A percentile compares a stretch with the other conserved stretches of the same genome.
Evolutionary conservation across 495 filamentous ascomycete genomes (phyloP).

Genomic region (Aspergillus saccharolyticus): DNA sequence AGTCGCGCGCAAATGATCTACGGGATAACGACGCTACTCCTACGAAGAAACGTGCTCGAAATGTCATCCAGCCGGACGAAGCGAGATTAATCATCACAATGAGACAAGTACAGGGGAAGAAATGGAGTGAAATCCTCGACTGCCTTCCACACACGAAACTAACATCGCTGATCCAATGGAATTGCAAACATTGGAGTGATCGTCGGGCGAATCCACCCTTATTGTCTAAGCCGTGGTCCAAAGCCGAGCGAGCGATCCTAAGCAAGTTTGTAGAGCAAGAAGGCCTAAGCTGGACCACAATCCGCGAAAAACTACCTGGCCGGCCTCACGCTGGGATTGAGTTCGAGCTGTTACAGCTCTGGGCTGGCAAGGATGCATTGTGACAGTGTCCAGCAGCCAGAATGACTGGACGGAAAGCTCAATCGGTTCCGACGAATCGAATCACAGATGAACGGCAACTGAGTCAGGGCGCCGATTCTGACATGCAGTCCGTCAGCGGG

Average conservation of each 20-base stretch:
- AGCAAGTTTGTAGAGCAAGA: conserved; percentile 22
- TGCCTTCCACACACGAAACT: conserved; percentile 26
- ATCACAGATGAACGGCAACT: conserved; percentile 9
- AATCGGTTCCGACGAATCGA: neutral
- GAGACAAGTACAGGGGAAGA: conserved; percentile 26
- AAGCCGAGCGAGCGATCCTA: conserved; percentile 27
- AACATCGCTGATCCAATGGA: conserved; percentile 24
- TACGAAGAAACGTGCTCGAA: conserved; percentile 16
- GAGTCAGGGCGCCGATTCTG: conserved; percentile 5
- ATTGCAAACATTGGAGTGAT: conserved; percentile 30
- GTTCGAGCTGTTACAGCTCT: conserved; percentile 35
- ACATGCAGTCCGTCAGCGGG: conserved; percentile 3
- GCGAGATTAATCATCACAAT: conserved; percentile 30
- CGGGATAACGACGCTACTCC: conserved; percentile 10
- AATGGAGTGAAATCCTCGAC: conserved; percentile 30
- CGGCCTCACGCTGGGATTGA: conserved; percentile 35
- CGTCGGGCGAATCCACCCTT: conserved; percentile 28
- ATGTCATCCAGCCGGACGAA: conserved; percentile 33
- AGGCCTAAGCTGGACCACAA: conserved; percentile 31
- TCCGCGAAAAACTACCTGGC: conserved; percentile 26
- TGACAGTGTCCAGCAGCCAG: conserved; percentile 4
- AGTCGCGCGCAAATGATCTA: neutral
- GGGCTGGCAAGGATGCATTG: conserved; percentile 21
- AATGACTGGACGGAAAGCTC: neutral
- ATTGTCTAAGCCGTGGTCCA: conserved; percentile 32